A percentile compares a stretch with the other conserved stretches of the same genome.
Evolutionary conservation across 345 rosid genomes (phyloP).

Genomic region (Eutrema heterophyllum): DNA sequence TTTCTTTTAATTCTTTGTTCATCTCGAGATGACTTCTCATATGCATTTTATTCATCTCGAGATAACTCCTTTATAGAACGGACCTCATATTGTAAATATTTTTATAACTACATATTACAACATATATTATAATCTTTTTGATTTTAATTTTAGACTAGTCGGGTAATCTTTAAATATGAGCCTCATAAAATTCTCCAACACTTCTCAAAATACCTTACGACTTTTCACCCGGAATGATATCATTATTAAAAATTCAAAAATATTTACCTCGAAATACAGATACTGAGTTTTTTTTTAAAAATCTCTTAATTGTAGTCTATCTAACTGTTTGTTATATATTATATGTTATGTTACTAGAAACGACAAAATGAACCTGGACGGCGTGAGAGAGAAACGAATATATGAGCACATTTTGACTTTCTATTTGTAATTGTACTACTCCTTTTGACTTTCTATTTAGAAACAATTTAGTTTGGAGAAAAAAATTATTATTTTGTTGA

Average conservation of each 20-base stretch:
- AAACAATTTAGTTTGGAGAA: too few species aligned
- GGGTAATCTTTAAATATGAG: too few species aligned
- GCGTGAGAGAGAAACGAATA: neutral
- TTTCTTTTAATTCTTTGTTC: too few species aligned
- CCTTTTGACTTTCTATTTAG: neutral
- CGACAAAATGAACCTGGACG: slow-evolving; percentile 25
- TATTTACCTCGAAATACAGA: neutral
- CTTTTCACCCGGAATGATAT: neutral
- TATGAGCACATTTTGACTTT: slow-evolving; percentile 13
- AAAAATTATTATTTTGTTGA: too few species aligned
- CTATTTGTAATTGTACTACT: neutral
- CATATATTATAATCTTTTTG: too few species aligned
- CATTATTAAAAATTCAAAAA: neutral
- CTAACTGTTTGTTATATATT: neutral
- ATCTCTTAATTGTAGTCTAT: neutral
- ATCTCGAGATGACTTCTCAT: too few species aligned
- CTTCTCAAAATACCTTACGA: neutral
- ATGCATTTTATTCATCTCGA: too few species aligned
- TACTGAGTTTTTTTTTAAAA: neutral
- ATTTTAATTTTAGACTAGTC: too few species aligned
- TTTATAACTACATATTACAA: too few species aligned
- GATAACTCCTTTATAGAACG: too few species aligned
- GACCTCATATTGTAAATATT: too few species aligned
- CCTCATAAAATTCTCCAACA: neutral
- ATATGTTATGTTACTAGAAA: neutral